These are phyloP conservation scores for Penicillium nordicum DNA, from an alignment of 2,329 filamentous ascomycete genomes.

Conservation along the genomic window DNA sequence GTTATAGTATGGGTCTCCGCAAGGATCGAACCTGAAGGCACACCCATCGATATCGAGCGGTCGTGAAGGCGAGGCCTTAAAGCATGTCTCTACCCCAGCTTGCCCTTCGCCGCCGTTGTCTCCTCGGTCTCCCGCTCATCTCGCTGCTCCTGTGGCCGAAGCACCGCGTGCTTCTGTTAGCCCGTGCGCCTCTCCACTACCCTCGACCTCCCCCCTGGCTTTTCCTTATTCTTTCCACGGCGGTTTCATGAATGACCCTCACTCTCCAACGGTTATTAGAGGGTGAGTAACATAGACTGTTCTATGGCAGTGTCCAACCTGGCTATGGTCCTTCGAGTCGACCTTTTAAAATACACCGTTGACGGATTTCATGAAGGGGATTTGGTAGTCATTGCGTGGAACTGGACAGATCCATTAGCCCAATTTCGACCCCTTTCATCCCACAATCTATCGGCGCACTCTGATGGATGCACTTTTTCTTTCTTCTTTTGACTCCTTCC, in stretches of 20 bases:
- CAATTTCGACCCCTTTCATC: slow-evolving; percentile 13
- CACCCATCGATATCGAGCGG: slow-evolving; percentile 13
- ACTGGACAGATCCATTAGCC: slow-evolving; percentile 12
- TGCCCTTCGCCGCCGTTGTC: slow-evolving; percentile 26
- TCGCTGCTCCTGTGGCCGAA: slow-evolving; percentile 9
- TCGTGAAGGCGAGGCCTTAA: slow-evolving; percentile 12
- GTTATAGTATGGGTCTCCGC: slow-evolving; percentile 50
- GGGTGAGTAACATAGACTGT: slow-evolving; percentile 24
- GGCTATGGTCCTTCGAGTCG: slow-evolving; percentile 9
- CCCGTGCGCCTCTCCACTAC: slow-evolving; percentile 17
- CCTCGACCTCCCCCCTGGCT: slow-evolving; percentile 22
- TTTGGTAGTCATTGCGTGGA: slow-evolving; percentile 13
- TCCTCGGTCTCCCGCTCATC: slow-evolving; percentile 22
- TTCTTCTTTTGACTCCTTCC: neutral
- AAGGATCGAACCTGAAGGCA: slow-evolving; percentile 30
- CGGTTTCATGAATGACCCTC: slow-evolving; percentile 25
- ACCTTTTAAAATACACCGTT: slow-evolving; percentile 13
- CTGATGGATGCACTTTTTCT: slow-evolving; percentile 10
- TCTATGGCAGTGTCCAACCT: slow-evolving; percentile 16
- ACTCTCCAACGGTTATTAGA: slow-evolving; percentile 27
- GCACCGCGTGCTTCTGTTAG: slow-evolving; percentile 11
- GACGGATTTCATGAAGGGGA: slow-evolving; percentile 20
- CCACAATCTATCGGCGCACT: slow-evolving; percentile 17
- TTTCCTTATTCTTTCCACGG: slow-evolving; percentile 26
- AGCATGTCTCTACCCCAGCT: slow-evolving; percentile 13